Conservation (phyloP, 2,329 filamentous ascomycete species). For the Colletotrichum chrysophilum region DNA sequence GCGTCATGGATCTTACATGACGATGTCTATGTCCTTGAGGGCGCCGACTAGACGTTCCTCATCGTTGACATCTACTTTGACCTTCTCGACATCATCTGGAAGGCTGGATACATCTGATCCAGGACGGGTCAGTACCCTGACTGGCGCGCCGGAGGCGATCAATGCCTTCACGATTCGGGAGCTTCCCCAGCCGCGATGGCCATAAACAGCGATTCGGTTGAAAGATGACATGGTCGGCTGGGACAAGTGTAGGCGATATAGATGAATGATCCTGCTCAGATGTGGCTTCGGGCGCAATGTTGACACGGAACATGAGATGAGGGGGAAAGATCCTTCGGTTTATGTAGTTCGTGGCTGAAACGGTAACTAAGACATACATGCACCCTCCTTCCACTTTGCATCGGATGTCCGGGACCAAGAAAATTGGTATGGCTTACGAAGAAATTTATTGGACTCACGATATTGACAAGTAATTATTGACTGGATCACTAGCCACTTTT, state of each 20-base stretch:
- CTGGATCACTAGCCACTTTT: not conserved
- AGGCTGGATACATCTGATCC: conserved; percentile 29
- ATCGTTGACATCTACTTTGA: conserved; percentile 7
- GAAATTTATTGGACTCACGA: not conserved
- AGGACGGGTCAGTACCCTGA: conserved; percentile 29
- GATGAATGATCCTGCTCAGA: not conserved
- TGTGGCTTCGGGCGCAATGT: not conserved
- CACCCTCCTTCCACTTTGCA: not conserved
- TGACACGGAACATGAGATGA: not conserved
- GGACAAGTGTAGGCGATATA: not conserved
- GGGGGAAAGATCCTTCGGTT: not conserved
- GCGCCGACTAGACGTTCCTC: not conserved
- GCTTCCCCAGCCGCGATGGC: conserved; percentile 31
- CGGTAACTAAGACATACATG: not conserved
- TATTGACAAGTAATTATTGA: not conserved
- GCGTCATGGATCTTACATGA: not conserved
- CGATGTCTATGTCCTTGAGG: conserved; percentile 6
- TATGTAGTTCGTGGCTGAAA: not conserved
- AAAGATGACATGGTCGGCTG: not conserved
- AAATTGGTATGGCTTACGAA: not conserved
- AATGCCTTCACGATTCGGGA: conserved; percentile 28
- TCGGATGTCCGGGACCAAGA: not conserved
- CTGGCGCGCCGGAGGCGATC: conserved; percentile 26
- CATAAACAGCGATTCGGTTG: conserved; percentile 31
- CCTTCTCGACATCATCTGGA: not conserved